Evolutionary conservation across 148 eudicot species (phyloP), one percentile per base, ranked within the genome.

Genomic region (Camellia sinensis): DNA sequence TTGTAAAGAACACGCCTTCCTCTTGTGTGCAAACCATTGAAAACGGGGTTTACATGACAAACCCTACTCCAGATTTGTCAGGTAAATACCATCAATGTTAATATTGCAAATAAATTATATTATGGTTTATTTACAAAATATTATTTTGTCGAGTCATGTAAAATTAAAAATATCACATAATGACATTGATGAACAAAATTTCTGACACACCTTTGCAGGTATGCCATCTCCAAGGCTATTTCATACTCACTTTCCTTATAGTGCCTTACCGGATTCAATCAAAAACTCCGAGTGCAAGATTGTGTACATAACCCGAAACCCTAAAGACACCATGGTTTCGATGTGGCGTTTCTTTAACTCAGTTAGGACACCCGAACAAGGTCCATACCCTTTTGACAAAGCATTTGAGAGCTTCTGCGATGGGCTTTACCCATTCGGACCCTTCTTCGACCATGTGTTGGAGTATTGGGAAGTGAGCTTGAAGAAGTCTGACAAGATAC

Each of bases 381-480:
- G 68, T 11, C 68, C 68, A 9, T 65, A 65, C 11, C 41, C 41
- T 0, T 53, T 83, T 11, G 62, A 73, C 6, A 67, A 79, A 11
- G 67, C 62, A 0, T 77, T 83, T 10, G 79, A 83, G 3, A 67
- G 79, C 21, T 78, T 83, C 21, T 83, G 78, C 29, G 41, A 45
- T 7, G 79, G 85, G 37, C 60, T 79, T 41, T 61, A 66, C 13
- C 78, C 60, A 10, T 65, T 40, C 29, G 79, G 85, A 19, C 73
- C 78, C 66, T 46, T 73, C 60, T 29, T 48, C 59, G 70, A 52
- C 8, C 68, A 65, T 65, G 68, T 22, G 3, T 10, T 65, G 10
- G 5, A 53, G 41, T 83, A 83, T 44, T 83, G 85, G 85, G 17
- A 12, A 14, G 85, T 48, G 64, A 83, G 79, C 44, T 46, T 6